Conservation (phyloP, 1,139 yeast genomes). For the Nadsonia commutata region DNA sequence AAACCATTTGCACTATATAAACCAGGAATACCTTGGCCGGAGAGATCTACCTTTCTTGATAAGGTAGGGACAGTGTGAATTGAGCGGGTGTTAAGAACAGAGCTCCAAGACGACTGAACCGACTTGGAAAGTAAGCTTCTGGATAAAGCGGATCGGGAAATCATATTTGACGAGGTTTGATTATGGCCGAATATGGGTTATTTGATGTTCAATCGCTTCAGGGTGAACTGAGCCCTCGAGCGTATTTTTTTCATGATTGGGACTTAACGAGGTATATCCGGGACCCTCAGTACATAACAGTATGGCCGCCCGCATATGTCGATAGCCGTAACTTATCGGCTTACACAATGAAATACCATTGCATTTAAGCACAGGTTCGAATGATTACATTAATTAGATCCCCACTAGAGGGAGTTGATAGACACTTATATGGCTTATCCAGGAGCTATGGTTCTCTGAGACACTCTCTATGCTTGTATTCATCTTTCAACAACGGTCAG, state of each 20-base stretch:
- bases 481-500: not conserved
- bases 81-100: constrained; percentile 17
- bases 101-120: not conserved
- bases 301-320: too few relatives aligned
- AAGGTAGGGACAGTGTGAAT: constrained; percentile 58
- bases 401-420: too few relatives aligned
- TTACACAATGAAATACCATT: too few relatives aligned
- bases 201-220: too few relatives aligned
- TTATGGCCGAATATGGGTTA: not conserved
- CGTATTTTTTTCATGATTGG: not conserved
- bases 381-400: too few relatives aligned
- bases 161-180: too few relatives aligned
- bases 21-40: constrained; percentile 49
- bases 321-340: too few relatives aligned
- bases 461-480: too few relatives aligned
- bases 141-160: not conserved
- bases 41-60: constrained; percentile 27
- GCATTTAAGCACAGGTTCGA: too few relatives aligned
- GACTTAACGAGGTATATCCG: not conserved
- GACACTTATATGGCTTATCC: too few relatives aligned
- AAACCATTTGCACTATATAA: constrained; percentile 57
- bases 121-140: constrained; percentile 2
- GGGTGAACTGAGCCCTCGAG: too few relatives aligned
- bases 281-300: not conserved
- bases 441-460: too few relatives aligned